Evolutionary conservation across 1,284 basidiomycete genomes (phyloP), one percentile per base, ranked within the genome.

Genomic region (Uromyces viciae-fabae): DNA sequence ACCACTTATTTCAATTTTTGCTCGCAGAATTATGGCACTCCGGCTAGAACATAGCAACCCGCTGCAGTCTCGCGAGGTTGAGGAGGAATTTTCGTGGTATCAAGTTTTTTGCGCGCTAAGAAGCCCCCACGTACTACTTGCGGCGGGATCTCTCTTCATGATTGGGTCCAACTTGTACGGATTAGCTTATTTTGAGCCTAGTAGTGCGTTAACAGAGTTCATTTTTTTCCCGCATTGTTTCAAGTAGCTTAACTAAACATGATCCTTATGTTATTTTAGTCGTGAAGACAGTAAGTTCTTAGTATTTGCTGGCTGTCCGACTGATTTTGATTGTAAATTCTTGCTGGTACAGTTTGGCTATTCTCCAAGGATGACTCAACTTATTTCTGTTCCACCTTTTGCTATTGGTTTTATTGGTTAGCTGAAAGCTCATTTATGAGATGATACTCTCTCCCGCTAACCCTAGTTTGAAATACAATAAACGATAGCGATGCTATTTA

Each of bases 71-170:
- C 9, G n/a, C 52, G n/a, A 7, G 22, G 52, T 4, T n/a, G 76
- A 71, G 36, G 66, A 79, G 4, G 40, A 43, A 8, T 66, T 69
- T 52, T 56, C 76, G 15, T 66, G 46, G 62, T 58, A 69, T 52
- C 76, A 79, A 56, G 64, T 79, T 3, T n/a, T 4, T 42, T 58
- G 71, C 38, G 71, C 71, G 19, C 25, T 77, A 2, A 74, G 58
- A 43, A 75, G 72, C n/a, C 79, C 79, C 11, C 79, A 81, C 49
- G 79, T 81, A n/a, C 33, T 81, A 25, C 33, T 81, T 36, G 19
- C 58, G 7, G 40, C 58, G 14, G 42, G 42, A 2, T 11, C 56
- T 33, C 40, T 62, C 15, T 81, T 81, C 25, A 54, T 81, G 79
- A 28, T 60, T 17, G 69, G 60, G 3, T 64, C 79, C n/a, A 81